Base-by-base conservation (phyloP, 345 rosid species). In the Melaleuca quinquenervia region DNA sequence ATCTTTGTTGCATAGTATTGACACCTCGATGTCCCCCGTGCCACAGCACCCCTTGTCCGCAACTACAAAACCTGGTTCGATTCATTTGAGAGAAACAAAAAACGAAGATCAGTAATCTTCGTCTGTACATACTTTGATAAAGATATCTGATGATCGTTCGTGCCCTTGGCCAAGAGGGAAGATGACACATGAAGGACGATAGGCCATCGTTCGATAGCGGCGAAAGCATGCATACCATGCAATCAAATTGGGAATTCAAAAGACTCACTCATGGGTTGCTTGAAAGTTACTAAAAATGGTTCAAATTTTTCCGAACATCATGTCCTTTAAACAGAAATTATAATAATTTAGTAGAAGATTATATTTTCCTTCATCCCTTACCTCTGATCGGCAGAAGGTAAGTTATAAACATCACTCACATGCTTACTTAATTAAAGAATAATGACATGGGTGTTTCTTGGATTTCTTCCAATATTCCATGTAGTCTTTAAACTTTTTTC, bases 31-130 rank as follows among this genome's bases (percentile, higher is more conserved):
- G 48, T 84, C 51, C n/a, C 95, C 95, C 5, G 86, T 82, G 10
- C 97, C 94, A 20, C 97, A 94, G 83, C 95, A 94, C 36, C 95
- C 97, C 82, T 83, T 90, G 75, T 92, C 84, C 64, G 85, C 90
- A 32, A 90, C 87, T 50, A 87, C 85, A 82, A 89, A 92, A 7
- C 95, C 91, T 92, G 78, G 24, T 41, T 70, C 48, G 48, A 70
- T 70, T 70, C 48, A 32, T 70, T 18, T 3, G 7, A 70, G 18
- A 20, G 18, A 8, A 18, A 26, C n/a, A 75, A 8, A 53, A 41
- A 41, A 41, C 41, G 41, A 41, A 41, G 41, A 52, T 44, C 62
- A 44, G 32, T 14, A 13, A n/a, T 64, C 22, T 3, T 6, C 18
- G 5, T 36, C 48, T 11, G 20, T 70, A 8, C 26, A 70, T 70